Evolutionary conservation across 2,329 filamentous ascomycete species (phyloP).

Genomic region (Chrysosporium keratinophilum): DNA sequence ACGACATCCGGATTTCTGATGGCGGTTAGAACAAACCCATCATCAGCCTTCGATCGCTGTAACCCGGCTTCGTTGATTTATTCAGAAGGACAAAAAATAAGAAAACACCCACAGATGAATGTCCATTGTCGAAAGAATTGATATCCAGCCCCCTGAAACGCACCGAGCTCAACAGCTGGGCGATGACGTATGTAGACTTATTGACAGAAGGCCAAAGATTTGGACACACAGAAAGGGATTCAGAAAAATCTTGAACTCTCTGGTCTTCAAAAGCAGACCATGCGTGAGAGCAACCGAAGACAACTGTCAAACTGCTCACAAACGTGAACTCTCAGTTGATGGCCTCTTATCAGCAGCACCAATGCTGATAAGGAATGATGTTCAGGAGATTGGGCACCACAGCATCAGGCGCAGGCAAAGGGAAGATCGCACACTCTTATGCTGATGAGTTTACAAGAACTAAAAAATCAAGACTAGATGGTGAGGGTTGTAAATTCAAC

Average conservation of each 20-base stretch:
- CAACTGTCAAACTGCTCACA: neutral
- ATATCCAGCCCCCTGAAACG: neutral
- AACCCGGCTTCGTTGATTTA: too few relatives aligned
- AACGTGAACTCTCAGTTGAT: neutral
- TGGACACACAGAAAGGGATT: too few relatives aligned
- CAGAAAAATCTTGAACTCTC: neutral
- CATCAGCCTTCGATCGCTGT: neutral
- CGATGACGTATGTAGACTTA: too few relatives aligned
- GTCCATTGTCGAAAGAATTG: neutral
- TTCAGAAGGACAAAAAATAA: too few relatives aligned
- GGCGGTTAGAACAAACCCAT: conserved; percentile 11
- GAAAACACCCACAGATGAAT: conserved; percentile 5
- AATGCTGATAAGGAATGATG: neutral
- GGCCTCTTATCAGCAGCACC: neutral
- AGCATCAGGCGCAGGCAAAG: neutral
- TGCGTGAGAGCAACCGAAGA: neutral
- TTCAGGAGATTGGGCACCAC: neutral
- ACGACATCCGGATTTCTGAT: conserved; percentile 78
- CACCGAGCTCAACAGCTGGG: neutral
- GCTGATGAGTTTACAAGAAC: too few relatives aligned
- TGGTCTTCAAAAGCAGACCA: neutral
- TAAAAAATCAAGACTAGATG: too few relatives aligned
- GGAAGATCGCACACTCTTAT: neutral
- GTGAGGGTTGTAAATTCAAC: too few relatives aligned
- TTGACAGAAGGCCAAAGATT: too few relatives aligned